Base-by-base conservation (phyloP, 1,139 yeast species). In the Schwanniomyces etchellsii region DNA sequence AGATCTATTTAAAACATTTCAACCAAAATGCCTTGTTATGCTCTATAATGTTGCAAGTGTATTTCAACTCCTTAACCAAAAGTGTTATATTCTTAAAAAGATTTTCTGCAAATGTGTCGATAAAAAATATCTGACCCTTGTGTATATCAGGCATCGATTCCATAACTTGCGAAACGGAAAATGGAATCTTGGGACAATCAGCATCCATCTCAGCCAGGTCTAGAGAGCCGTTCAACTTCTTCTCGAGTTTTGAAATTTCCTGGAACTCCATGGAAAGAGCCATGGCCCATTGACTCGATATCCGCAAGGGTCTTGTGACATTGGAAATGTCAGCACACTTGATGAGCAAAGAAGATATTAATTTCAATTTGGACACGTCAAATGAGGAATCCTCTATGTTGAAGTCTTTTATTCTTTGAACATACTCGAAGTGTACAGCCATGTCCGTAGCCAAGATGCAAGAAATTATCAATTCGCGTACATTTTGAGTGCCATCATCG, bases 311-410 rank as follows among this genome's bases (percentile, higher is more conserved):
- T 35, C 97, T 65, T 3, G 95, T 77, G 16, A 88, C 96, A 52
- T 89, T 89, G 20, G 95, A 84, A 30, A 89, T 88, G 55, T 89
- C 97, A 1, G 96, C 96, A 55, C 95, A 86, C 59, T 89, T 89
- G 38, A 89, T 78, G 36, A 89, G 67, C 36, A 86, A 59, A 16
- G 86, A 74, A 26, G 80, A 66, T 14, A 84, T 61, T 39, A 86
- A 60, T 33, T 62, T 63, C 13, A 63, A 67, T 42, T 45, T 54
- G 42, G 48, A 52, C 31, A 47, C 50, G 14, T 42, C 55, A 11
- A 26, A 20, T 5, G 20, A 14, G 28, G 21, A 21, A 22, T 20
- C 21, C 12, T 28, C 27, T 7, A 26, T 22, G 26, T 24, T 14
- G 21, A 20, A 18, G 11, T 32, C 28, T n/a, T 29, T 27, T 27